phyloP scores from a whole-genome alignment of 2,329 filamentous ascomycete genomes.

The Lasiodiplodia citricola region DNA sequence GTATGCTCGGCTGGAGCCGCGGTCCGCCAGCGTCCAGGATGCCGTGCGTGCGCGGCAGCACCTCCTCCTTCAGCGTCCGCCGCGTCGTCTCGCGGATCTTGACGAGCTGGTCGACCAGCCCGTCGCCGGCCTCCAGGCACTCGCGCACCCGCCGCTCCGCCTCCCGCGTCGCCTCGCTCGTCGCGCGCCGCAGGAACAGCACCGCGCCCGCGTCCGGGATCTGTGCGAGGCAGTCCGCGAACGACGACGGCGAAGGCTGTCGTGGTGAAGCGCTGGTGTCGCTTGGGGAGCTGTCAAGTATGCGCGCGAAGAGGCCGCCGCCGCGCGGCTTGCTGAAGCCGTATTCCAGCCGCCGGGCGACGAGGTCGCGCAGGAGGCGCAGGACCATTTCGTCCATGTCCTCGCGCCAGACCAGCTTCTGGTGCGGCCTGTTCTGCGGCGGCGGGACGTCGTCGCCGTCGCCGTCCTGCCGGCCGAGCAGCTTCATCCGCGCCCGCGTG shows the following conservation, averaged over 20 bases:
- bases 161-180: neutral
- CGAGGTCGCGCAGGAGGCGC: slow-evolving; percentile 43
- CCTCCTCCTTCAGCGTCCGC: slow-evolving; percentile 31
- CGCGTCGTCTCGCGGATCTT: neutral
- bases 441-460: slow-evolving; percentile 32
- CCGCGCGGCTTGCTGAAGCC: slow-evolving; percentile 35
- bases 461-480: slow-evolving; percentile 21
- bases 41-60: slow-evolving; percentile 17
- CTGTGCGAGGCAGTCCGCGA: neutral
- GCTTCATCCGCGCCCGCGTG: slow-evolving; percentile 41
- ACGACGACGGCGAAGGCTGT: neutral
- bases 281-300: neutral
- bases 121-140: neutral
- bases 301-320: slow-evolving; percentile 15
- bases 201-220: slow-evolving; percentile 7
- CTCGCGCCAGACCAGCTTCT: slow-evolving; percentile 50
- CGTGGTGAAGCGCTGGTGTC: too few relatives aligned
- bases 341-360: slow-evolving; percentile 45
- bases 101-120: neutral
- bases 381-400: slow-evolving; percentile 54
- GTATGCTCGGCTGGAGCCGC: slow-evolving; percentile 36
- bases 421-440: neutral
- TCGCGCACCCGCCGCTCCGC: neutral
- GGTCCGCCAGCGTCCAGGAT: neutral
- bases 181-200: neutral